Evolutionary conservation across 352 stramenopile species (phyloP).

Genomic region (Phytophthora multivora): DNA sequence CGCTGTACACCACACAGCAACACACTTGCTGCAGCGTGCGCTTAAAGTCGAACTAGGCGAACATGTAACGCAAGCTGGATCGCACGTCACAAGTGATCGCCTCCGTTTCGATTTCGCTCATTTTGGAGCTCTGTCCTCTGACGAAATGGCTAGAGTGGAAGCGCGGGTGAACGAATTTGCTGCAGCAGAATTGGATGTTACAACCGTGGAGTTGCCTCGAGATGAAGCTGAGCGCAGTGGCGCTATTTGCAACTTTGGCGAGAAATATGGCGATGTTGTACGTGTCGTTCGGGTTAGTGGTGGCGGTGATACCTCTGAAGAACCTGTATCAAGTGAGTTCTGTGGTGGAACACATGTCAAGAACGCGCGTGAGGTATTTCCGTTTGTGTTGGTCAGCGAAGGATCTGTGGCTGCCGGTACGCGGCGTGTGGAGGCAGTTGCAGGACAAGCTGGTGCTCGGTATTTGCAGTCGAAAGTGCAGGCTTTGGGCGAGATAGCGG

Average conservation of each 20-base stretch:
- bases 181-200: slow-evolving; percentile 39
- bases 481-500: slow-evolving; percentile 49
- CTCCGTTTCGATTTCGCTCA: slow-evolving; percentile 87
- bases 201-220: slow-evolving; percentile 48
- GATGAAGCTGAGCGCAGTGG: slow-evolving; percentile 61
- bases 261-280: slow-evolving; percentile 84
- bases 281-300: slow-evolving; percentile 71
- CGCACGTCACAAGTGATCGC: slow-evolving; percentile 58
- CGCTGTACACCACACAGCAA: slow-evolving; percentile 76
- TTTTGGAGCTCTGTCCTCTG: slow-evolving; percentile 66
- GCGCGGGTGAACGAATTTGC: slow-evolving; percentile 64
- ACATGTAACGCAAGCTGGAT: slow-evolving; percentile 77
- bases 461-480: slow-evolving; percentile 68
- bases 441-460: slow-evolving; percentile 51
- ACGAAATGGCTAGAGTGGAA: slow-evolving; percentile 68
- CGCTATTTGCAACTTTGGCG: slow-evolving; percentile 81
- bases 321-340: slow-evolving; percentile 60
- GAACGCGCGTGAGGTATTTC: slow-evolving; percentile 56
- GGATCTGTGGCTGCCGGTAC: slow-evolving; percentile 80
- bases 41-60: slow-evolving; percentile 71
- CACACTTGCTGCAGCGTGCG: slow-evolving; percentile 74
- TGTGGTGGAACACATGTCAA: slow-evolving; percentile 78
- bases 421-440: slow-evolving; percentile 71
- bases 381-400: slow-evolving; percentile 78
- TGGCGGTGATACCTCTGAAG: background rate